Percentiles rank a stretch among this genome's conserved stretches.
Evolutionary conservation across 495 filamentous ascomycete species (phyloP).

Genomic region (Aspergillus cristatus): DNA sequence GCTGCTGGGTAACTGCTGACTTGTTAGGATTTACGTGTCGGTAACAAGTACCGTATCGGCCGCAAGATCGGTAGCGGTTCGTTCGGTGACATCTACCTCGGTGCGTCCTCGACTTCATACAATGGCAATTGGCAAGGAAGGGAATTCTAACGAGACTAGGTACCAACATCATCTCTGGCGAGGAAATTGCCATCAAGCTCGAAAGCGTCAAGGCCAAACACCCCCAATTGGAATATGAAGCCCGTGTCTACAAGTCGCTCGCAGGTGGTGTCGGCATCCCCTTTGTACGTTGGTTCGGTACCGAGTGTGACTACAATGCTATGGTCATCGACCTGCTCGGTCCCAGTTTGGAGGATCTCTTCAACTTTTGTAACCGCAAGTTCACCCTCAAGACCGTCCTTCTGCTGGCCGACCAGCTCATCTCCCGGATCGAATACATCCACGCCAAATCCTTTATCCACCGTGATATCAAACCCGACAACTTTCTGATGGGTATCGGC

Average conservation of each 20-base stretch:
- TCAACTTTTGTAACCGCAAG: slow-evolving; percentile 99
- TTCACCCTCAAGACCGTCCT: slow-evolving; percentile 99
- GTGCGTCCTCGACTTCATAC: slow-evolving; percentile 46
- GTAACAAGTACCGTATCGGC: slow-evolving; percentile 99
- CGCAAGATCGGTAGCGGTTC: slow-evolving; percentile 98
- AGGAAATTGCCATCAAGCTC: slow-evolving; percentile 99
- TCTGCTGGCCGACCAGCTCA: slow-evolving; percentile 94
- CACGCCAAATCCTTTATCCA: slow-evolving; percentile 99
- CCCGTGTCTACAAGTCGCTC: slow-evolving; percentile 98
- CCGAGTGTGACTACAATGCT: slow-evolving; percentile 99
- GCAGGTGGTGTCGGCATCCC: slow-evolving; percentile 98
- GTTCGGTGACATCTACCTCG: slow-evolving; percentile 99
- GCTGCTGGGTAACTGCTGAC: too few species aligned
- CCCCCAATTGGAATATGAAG: slow-evolving; percentile 98
- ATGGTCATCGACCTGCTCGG: slow-evolving; percentile 99
- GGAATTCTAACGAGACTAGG: slow-evolving; percentile 46
- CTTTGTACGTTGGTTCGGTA: slow-evolving; percentile 99
- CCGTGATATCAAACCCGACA: slow-evolving; percentile 99
- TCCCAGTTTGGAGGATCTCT: slow-evolving; percentile 96
- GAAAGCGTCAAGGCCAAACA: slow-evolving; percentile 99
- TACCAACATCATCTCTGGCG: slow-evolving; percentile 99
- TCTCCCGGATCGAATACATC: slow-evolving; percentile 99
- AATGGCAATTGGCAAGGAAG: too few species aligned
- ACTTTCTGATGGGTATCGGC: slow-evolving; percentile 99
- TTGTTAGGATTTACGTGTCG: slow-evolving; percentile 96